Evolutionary conservation across 2,329 filamentous ascomycete species (phyloP).

Genomic region (Gaeumannomyces tritici): DNA sequence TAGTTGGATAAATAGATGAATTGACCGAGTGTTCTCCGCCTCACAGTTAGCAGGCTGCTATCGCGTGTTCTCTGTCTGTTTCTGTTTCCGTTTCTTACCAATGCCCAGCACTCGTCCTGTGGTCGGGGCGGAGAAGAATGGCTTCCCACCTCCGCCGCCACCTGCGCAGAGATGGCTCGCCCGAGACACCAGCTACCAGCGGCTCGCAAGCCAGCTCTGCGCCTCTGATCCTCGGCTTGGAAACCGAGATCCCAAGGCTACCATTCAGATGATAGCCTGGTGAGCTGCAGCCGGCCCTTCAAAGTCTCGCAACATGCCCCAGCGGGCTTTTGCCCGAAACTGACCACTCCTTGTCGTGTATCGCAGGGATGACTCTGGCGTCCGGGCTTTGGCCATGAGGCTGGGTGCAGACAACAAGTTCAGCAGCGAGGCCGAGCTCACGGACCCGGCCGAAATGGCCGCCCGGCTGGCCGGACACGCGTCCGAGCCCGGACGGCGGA

Average conservation of each 20-base stretch:
- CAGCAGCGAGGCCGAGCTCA: slow-evolving; percentile 7
- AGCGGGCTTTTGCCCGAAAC: background rate
- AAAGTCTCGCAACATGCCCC: background rate
- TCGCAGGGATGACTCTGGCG: background rate
- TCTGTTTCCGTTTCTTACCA: background rate
- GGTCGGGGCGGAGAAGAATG: background rate
- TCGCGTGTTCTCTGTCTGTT: background rate
- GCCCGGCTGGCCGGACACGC: background rate
- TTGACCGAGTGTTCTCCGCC: background rate
- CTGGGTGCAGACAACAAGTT: slow-evolving; percentile 6
- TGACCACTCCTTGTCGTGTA: background rate
- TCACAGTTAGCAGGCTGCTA: background rate
- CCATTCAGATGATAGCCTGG: background rate
- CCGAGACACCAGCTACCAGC: slow-evolving; percentile 11
- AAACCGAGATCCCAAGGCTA: slow-evolving; percentile 12
- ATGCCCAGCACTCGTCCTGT: background rate
- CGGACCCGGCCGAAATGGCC: slow-evolving; percentile 2
- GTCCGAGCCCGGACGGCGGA: slow-evolving; percentile 3
- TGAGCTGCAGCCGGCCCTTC: background rate
- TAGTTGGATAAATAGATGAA: background rate
- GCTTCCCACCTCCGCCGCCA: background rate
- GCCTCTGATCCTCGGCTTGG: slow-evolving; percentile 11
- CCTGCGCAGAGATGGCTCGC: slow-evolving; percentile 1
- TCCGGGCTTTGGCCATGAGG: slow-evolving; percentile 5
- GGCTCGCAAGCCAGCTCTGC: slow-evolving; percentile 7